Evolutionary conservation across 148 eudicot species (phyloP).

Genomic region (Polygonum maritimum): DNA sequence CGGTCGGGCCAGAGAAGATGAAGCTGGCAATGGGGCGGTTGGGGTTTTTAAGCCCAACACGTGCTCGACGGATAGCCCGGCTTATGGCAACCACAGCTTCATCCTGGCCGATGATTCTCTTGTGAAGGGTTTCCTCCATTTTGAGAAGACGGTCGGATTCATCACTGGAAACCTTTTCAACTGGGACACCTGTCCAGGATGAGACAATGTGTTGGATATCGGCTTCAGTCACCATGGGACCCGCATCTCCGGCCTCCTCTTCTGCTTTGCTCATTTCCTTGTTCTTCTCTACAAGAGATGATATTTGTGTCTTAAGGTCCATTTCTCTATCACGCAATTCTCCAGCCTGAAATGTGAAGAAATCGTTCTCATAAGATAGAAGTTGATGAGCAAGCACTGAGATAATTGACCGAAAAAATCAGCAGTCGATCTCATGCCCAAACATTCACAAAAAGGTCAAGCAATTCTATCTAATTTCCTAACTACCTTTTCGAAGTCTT

Average conservation of each 20-base stretch:
- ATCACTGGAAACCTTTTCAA: slow-evolving; percentile 15
- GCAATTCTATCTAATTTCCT: background rate
- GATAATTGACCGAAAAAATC: background rate
- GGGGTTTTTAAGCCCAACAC: slow-evolving; percentile 22
- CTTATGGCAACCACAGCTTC: slow-evolving; percentile 21
- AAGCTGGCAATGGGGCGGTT: slow-evolving; percentile 27
- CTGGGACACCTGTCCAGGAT: slow-evolving; percentile 20
- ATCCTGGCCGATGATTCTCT: slow-evolving; percentile 19
- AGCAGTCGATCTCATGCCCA: background rate
- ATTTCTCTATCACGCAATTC: slow-evolving; percentile 38
- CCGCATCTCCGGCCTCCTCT: slow-evolving; percentile 26
- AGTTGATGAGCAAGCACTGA: background rate
- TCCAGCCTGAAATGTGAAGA: slow-evolving; percentile 25
- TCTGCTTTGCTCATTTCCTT: slow-evolving; percentile 53
- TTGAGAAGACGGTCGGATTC: slow-evolving; percentile 21
- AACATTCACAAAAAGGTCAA: background rate
- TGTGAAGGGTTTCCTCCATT: slow-evolving; percentile 17
- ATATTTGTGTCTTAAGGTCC: slow-evolving; percentile 35
- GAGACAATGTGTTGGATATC: slow-evolving; percentile 19
- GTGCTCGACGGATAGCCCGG: slow-evolving; percentile 21
- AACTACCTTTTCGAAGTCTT: slow-evolving; percentile 61
- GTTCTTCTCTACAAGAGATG: slow-evolving; percentile 27
- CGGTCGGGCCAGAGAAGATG: slow-evolving; percentile 22
- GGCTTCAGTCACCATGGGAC: slow-evolving; percentile 15
- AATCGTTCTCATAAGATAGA: background rate